Base-by-base conservation (phyloP, 257 asterid genomes). In the Gardenia jasminoides region DNA sequence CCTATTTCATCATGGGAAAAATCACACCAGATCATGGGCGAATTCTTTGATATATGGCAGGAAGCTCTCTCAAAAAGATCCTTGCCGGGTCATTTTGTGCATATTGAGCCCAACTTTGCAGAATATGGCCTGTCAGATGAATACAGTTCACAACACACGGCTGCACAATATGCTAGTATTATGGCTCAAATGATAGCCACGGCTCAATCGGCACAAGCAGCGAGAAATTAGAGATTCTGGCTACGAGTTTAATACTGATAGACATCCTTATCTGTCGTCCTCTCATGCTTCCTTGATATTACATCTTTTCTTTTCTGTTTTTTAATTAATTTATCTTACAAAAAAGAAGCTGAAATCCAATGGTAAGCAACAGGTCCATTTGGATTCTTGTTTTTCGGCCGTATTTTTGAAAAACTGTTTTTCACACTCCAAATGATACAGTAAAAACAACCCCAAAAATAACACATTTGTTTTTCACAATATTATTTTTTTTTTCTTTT, bases 1-100 rank as follows among this genome's bases (percentile, higher is more conserved):
- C 97, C 98, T 26, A 85, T 93, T 52, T 96, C 97, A 68, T 93
- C 98, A 24, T 92, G 99, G 98, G 92, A 87, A 77, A 93, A 90
- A 79, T 91, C 98, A 0, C 99, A 91, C 70, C 84, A 91, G 76
- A 81, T 93, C 78, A 93, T 96, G 97, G 96, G 87, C 0, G 97
- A 92, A 77, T 93, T 91, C 92, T 91, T 90, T 17, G 97, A 95
- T 72, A 84, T 92, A 46, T 93, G 96, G 99, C 92, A 88, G 68
- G 99, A 95, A 79, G 89, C 95, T 56, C 90, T 95, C 39, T 81
- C 90, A 11, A 93, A 89, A 85, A 87, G 98, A 88, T 92, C 97
- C 24, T 79, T 93, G 61, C 95, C 97, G 1, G 98, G 99, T 82
- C 99, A 95, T 85, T 93, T 95, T 68, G 92, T 90, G 78, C 99